Conservation (phyloP, 1,284 basidiomycete species). For the Pyrrhoderma noxium region DNA sequence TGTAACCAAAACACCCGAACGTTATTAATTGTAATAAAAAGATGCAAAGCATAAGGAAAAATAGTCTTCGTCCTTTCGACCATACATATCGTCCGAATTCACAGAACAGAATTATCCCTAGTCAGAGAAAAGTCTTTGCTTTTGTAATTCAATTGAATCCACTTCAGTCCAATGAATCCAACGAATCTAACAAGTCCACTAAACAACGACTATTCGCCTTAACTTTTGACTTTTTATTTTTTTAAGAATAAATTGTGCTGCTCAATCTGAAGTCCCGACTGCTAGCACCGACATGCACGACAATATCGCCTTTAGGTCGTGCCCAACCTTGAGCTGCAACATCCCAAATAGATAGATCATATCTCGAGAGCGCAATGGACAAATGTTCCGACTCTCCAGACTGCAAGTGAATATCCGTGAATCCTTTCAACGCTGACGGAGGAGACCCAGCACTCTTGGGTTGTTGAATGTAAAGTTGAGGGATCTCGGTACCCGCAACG, state of each 20-base stretch:
- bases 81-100: too few relatives aligned
- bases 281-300: conserved; percentile 44
- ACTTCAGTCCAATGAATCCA: too few relatives aligned
- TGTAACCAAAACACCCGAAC: too few relatives aligned
- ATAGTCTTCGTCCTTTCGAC: too few relatives aligned
- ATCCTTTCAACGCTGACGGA: conserved; percentile 38
- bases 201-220: too few relatives aligned
- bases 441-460: conserved; percentile 34
- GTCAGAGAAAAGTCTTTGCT: too few relatives aligned
- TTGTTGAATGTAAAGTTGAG: conserved; percentile 40
- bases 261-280: conserved; percentile 38
- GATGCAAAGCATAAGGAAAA: too few relatives aligned
- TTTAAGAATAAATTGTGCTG: conserved; percentile 14
- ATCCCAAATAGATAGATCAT: conserved; percentile 43
- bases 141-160: too few relatives aligned
- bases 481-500: conserved; percentile 30
- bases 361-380: conserved; percentile 34
- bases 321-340: conserved; percentile 43
- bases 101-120: too few relatives aligned
- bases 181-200: too few relatives aligned
- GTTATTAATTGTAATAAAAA: too few relatives aligned
- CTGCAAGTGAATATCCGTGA: conserved; percentile 35
- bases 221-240: too few relatives aligned
- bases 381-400: conserved; percentile 31
- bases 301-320: conserved; percentile 38